Percentiles rank a stretch among this genome's conserved stretches.
Evolutionary conservation across 306 rosid genomes (phyloP).

Genomic region (Cucurbita moschata): DNA sequence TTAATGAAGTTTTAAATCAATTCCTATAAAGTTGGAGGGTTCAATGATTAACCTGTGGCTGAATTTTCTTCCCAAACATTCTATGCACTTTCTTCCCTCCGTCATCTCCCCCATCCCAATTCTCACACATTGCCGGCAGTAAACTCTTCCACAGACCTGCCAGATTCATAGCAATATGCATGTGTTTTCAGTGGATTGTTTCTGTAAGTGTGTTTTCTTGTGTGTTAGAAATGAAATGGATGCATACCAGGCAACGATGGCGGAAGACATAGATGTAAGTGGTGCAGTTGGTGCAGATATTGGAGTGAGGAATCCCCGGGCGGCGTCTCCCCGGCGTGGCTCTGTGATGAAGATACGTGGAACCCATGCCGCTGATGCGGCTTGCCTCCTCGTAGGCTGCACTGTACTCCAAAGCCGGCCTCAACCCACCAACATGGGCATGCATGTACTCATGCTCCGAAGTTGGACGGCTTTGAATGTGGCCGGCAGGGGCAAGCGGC

Average conservation of each 20-base stretch:
- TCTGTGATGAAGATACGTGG: conserved; percentile 13
- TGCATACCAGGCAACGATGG: conserved; percentile 23
- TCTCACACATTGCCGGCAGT: conserved; percentile 58
- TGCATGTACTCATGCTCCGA: background rate
- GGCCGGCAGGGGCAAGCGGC: background rate
- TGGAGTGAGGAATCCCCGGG: conserved; percentile 75
- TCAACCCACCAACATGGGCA: background rate
- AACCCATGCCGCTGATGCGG: conserved; percentile 21
- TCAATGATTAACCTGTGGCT: conserved; percentile 46
- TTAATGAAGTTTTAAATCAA: too few relatives aligned
- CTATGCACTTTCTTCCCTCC: conserved; percentile 76
- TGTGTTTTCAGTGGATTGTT: background rate
- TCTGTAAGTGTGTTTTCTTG: background rate
- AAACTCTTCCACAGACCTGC: conserved; percentile 86
- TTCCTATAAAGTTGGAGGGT: too few relatives aligned
- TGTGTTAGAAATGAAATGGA: background rate
- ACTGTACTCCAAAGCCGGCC: conserved; percentile 17
- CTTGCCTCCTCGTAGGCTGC: conserved; percentile 24
- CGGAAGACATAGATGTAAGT: conserved; percentile 47
- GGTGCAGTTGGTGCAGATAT: conserved; percentile 55
- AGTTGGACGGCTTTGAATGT: background rate
- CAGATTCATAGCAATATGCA: background rate
- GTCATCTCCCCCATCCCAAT: conserved; percentile 80
- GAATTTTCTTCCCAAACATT: conserved; percentile 72
- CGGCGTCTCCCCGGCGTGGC: conserved; percentile 28